phyloP scores from a whole-genome alignment of 176 grass and related monocot genomes.

The Oryza officinalis region DNA sequence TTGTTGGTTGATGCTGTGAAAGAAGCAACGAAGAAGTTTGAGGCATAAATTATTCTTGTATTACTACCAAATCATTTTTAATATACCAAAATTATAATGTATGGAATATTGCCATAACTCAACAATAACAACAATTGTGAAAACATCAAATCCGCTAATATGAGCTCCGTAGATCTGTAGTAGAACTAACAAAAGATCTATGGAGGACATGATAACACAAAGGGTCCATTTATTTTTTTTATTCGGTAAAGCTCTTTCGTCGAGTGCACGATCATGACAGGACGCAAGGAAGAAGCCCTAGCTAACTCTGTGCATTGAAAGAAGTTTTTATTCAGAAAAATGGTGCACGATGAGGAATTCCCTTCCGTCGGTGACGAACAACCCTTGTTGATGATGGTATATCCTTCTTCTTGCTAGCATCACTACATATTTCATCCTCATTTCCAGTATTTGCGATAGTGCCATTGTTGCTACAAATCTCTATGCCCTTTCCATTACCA shows the following conservation, averaged over 20 bases:
- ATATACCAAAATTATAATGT: too few relatives aligned
- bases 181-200: background rate
- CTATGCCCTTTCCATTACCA: background rate
- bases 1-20: too few relatives aligned
- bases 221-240: background rate
- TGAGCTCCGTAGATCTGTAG: background rate
- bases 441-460: background rate
- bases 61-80: too few relatives aligned
- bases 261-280: too few relatives aligned
- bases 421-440: background rate
- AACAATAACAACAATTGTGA: too few relatives aligned
- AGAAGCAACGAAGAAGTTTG: too few relatives aligned
- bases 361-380: conserved; percentile 47
- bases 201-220: background rate
- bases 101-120: too few relatives aligned
- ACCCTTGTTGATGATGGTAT: background rate
- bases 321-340: conserved; percentile 31
- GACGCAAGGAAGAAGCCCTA: too few relatives aligned
- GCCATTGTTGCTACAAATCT: background rate
- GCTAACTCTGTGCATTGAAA: too few relatives aligned
- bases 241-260: too few relatives aligned
- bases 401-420: background rate
- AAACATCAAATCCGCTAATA: too few relatives aligned
- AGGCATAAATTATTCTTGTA: too few relatives aligned
- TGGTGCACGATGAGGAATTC: conserved; percentile 57